These are phyloP conservation scores for Eimeria sp. DNA, from an alignment of 169 alveolate genomes.

Conservation along the genomic window DNA sequence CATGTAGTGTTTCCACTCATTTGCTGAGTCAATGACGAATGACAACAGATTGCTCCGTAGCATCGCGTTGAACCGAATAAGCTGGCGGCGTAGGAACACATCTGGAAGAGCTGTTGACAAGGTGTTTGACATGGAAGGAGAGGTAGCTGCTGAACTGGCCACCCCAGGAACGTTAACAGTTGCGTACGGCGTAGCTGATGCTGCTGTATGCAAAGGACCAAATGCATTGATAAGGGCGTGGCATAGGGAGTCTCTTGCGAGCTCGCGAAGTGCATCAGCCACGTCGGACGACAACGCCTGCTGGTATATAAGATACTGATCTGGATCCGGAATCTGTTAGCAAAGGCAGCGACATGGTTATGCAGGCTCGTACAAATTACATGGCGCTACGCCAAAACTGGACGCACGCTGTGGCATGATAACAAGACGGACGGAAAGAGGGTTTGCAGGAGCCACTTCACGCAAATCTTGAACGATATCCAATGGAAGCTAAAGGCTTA, in stretches of 20 bases:
- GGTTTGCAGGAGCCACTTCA: not conserved
- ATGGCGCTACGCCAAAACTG: not conserved
- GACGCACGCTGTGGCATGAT: not conserved
- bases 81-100: slow-evolving; percentile 52
- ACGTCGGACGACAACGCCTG: slow-evolving; percentile 61
- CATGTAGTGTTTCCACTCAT: slow-evolving; percentile 70
- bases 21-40: slow-evolving; percentile 62
- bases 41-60: slow-evolving; percentile 60
- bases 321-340: slow-evolving; percentile 66
- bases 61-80: slow-evolving; percentile 55
- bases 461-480: not conserved
- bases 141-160: slow-evolving; percentile 9
- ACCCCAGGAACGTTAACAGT: not conserved
- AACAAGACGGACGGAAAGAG: not conserved
- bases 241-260: slow-evolving; percentile 60
- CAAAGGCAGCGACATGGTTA: not conserved
- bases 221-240: slow-evolving; percentile 61
- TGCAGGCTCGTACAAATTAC: not conserved
- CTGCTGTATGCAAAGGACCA: slow-evolving; percentile 39
- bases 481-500: not conserved
- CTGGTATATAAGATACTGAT: slow-evolving; percentile 57
- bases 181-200: slow-evolving; percentile 8
- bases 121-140: not conserved
- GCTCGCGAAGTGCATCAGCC: slow-evolving; percentile 73
- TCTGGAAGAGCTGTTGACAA: slow-evolving; percentile 25